Evolutionary conservation across 495 filamentous ascomycete species (phyloP), one percentile per base, ranked within the genome.

Genomic region (Aspergillus indologenus): DNA sequence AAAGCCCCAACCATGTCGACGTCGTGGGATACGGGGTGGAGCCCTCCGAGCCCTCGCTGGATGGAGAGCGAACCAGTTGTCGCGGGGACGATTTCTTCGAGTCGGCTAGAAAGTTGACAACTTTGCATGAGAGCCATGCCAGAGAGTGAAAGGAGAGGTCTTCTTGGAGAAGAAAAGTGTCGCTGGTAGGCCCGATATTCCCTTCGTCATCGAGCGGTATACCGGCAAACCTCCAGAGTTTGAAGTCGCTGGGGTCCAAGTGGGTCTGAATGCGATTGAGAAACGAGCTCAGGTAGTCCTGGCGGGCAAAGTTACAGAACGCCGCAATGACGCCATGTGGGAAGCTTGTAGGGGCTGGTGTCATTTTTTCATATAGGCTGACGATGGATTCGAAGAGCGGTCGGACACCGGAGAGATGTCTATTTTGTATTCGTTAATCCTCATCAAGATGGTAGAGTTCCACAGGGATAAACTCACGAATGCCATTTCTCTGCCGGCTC

Each of bases 301-400:
- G 66, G 3, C 74, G 70, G 22, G 70, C 71, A 50, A 79, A 66
- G 47, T 74, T 74, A 74, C 76, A 79, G 52, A 79, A 77, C 0
- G 67, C 70, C 12, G 75, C 72, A 12, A 63, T 63, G 1, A 69
- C 53, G 5, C 73, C 76, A 24, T 72, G 71, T 15, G 69, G 62
- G 34, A 77, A 73, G 5, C 20, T 18, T 5, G 58, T 19, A 8
- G 61, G 46, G 7, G 51, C 19, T 18, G 20, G 31, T 19, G 52
- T 21, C 43, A 45, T 21, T 23, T 21, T 45, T 24, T 19, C 45
- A 26, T 66, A 26, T 43, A 65, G 8, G 24, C 54, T 23, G 6
- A 71, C 34, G n/a, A 77, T 57, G 45, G 59, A 58, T 1, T 74
- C 66, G 43, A 74, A 77, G 4, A 77, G 49, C 9, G 62, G 52